Evolutionary conservation across 2,329 filamentous ascomycete genomes (phyloP).

Genomic region (Camillea tinctor): DNA sequence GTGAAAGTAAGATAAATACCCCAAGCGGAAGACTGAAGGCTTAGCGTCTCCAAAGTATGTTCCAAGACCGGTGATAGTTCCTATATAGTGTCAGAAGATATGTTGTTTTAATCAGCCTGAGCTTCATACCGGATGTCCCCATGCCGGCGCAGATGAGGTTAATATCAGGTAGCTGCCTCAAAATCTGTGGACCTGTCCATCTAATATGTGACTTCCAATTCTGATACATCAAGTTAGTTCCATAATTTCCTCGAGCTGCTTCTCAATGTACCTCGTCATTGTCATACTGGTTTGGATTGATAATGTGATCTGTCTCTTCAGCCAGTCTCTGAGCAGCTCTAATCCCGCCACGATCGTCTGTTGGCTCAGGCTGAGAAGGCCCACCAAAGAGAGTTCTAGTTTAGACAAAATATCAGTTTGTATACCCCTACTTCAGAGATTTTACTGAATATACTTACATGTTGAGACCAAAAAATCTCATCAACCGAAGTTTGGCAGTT

Average conservation of each 20-base stretch:
- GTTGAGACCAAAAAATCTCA: constrained; percentile 59
- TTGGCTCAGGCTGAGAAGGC: constrained; percentile 55
- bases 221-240: constrained; percentile 25
- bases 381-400: constrained; percentile 57
- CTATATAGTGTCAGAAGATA: constrained; percentile 10
- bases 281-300: constrained; percentile 58
- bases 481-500: constrained; percentile 49
- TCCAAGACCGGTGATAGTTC: constrained; percentile 49
- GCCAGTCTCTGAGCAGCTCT: constrained; percentile 44
- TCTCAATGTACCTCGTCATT: constrained; percentile 40
- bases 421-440: background rate
- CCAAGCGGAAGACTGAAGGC: constrained; percentile 43
- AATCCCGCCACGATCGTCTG: constrained; percentile 54
- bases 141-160: constrained; percentile 38
- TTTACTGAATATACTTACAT: constrained; percentile 38
- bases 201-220: constrained; percentile 55
- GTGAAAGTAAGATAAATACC: constrained; percentile 10
- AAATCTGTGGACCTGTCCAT: constrained; percentile 60
- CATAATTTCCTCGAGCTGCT: too few relatives aligned
- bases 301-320: constrained; percentile 38
- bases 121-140: constrained; percentile 50
- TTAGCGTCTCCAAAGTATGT: constrained; percentile 50
- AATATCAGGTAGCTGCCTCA: constrained; percentile 39
- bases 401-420: background rate
- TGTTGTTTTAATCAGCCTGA: constrained; percentile 30